A percentile compares a stretch with the other conserved stretches of the same genome.
These are phyloP conservation scores for Phytophthora sp. DNA, from an alignment of 352 stramenopile genomes.

Conservation along the genomic window DNA sequence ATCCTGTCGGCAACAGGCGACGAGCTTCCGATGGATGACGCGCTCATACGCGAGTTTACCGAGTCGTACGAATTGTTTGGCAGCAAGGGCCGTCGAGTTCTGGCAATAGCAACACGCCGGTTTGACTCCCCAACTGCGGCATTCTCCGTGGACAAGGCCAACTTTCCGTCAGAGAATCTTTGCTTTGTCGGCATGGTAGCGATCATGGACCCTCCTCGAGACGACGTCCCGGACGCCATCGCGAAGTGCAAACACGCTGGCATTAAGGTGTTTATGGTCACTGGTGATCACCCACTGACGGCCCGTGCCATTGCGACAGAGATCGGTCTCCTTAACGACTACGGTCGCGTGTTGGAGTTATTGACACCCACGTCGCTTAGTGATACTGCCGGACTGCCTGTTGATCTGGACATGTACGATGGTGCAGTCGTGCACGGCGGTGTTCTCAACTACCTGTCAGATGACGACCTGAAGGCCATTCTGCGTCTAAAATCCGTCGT, in stretches of 20 bases:
- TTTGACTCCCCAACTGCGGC: slow-evolving; percentile 25
- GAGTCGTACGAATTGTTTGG: slow-evolving; percentile 57
- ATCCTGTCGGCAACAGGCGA: slow-evolving; percentile 63
- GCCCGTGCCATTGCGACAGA: slow-evolving; percentile 84
- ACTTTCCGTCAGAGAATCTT: slow-evolving; percentile 42
- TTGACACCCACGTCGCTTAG: slow-evolving; percentile 5
- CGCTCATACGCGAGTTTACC: slow-evolving; percentile 50
- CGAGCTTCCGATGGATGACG: slow-evolving; percentile 45
- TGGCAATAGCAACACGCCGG: slow-evolving; percentile 48
- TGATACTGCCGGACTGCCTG: slow-evolving; percentile 18
- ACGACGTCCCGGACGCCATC: slow-evolving; percentile 79
- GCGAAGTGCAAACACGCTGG: slow-evolving; percentile 77
- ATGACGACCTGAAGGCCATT: slow-evolving; percentile 43
- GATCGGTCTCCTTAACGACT: slow-evolving; percentile 79
- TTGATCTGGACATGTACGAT: slow-evolving; percentile 39
- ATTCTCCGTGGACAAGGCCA: slow-evolving; percentile 46
- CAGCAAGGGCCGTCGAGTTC: slow-evolving; percentile 49
- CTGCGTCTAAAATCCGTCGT: slow-evolving; percentile 77
- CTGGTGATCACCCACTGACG: slow-evolving; percentile 88
- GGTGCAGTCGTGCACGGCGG: slow-evolving; percentile 71
- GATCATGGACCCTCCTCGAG: slow-evolving; percentile 92
- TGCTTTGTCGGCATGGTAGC: slow-evolving; percentile 92
- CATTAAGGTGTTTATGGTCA: slow-evolving; percentile 94
- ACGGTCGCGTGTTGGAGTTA: slow-evolving; percentile 32
- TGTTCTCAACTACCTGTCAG: slow-evolving; percentile 38